A percentile compares a stretch with the other conserved stretches of the same genome.
Evolutionary conservation across 2,329 filamentous ascomycete species (phyloP).

Genomic region (Fusarium scirpi): DNA sequence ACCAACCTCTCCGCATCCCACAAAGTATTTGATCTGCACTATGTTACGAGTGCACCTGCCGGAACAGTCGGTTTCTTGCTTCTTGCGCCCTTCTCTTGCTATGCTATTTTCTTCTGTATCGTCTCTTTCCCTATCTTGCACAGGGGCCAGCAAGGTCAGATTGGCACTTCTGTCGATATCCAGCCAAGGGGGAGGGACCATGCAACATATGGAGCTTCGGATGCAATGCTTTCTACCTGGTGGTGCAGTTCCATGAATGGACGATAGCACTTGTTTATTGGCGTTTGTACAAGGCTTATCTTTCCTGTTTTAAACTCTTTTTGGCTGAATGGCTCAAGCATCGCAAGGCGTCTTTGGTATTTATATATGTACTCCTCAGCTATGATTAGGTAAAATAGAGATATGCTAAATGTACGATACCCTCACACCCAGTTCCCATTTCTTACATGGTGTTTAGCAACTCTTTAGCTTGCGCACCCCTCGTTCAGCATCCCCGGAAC

Average conservation of each 20-base stretch:
- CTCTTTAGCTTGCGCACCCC: neutral
- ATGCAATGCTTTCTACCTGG: neutral
- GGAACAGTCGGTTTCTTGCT: conserved; percentile 2
- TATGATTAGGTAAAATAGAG: conserved; percentile 8
- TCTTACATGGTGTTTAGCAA: neutral
- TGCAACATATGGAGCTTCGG: neutral
- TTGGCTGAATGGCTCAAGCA: conserved; percentile 10
- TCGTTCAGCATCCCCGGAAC: neutral
- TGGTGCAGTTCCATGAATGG: neutral
- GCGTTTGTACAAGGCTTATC: neutral
- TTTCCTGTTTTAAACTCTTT: neutral
- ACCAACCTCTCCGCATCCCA: neutral
- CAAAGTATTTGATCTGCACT: conserved; percentile 18
- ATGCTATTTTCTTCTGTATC: conserved; percentile 1
- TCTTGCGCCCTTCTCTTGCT: neutral
- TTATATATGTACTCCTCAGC: conserved; percentile 3
- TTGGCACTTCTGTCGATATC: conserved; percentile 12
- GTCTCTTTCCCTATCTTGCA: neutral
- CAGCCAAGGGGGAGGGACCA: neutral
- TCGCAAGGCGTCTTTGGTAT: conserved; percentile 34
- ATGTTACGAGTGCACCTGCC: conserved; percentile 14
- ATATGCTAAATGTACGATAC: conserved; percentile 18
- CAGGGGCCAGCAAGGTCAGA: neutral
- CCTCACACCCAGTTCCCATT: neutral
- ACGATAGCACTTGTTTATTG: neutral